Evolutionary conservation across 1,139 yeast genomes (phyloP).

Genomic region (Lodderomyces metapsilosis): DNA sequence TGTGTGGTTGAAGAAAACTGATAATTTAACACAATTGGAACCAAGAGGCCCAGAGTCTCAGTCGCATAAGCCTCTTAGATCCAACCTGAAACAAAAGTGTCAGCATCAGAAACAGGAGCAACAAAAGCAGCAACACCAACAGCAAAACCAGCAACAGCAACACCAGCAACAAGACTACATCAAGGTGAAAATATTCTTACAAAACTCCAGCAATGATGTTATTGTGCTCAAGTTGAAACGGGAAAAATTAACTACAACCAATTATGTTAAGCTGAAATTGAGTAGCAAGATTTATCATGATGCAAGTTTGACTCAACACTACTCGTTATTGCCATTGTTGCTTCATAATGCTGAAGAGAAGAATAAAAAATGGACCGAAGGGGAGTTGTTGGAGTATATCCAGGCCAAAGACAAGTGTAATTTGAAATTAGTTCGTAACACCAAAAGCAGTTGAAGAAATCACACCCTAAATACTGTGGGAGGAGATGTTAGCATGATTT

Average conservation of each 20-base stretch:
- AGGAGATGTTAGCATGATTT: not conserved
- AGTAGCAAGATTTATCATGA: constrained; percentile 37
- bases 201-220: constrained; percentile 33
- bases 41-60: not conserved
- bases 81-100: no score
- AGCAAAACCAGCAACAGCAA: constrained; percentile 3
- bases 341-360: constrained; percentile 19
- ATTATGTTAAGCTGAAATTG: constrained; percentile 30
- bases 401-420: constrained; percentile 21
- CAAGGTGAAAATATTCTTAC: constrained; percentile 31
- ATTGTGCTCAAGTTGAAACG: constrained; percentile 29
- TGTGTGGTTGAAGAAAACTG: not conserved
- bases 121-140: not conserved
- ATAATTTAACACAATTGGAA: not conserved
- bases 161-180: constrained; percentile 16
- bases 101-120: not conserved
- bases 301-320: constrained; percentile 29
- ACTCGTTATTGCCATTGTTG: constrained; percentile 18
- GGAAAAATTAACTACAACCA: constrained; percentile 26
- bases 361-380: not conserved
- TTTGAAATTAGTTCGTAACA: constrained; percentile 23
- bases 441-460: no score
- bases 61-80: not conserved
- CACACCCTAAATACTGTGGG: no score
- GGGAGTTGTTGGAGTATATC: not conserved